These are phyloP conservation scores for Leccinum barrowsii DNA, from an alignment of 768 basidiomycete genomes.

Conservation along the genomic window DNA sequence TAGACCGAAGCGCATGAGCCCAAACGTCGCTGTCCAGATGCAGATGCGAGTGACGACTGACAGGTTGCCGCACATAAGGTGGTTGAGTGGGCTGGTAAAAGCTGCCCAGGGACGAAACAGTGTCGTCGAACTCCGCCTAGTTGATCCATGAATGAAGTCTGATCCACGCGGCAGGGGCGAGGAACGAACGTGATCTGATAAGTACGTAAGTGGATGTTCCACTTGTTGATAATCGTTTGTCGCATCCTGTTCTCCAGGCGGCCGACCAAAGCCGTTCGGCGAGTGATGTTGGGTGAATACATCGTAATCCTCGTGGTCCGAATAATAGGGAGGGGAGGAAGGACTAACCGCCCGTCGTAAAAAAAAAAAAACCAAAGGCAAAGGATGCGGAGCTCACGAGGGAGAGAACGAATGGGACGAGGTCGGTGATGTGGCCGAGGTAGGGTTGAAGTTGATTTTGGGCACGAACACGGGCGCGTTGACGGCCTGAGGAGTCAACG, in stretches of 20 bases:
- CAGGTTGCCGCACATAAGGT: constrained; percentile 66
- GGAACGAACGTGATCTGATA: constrained; percentile 20
- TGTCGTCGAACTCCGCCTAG: constrained; percentile 33
- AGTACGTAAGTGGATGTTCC: constrained; percentile 19
- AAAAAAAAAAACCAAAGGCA: background rate
- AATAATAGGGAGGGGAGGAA: constrained; percentile 28
- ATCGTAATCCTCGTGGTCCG: constrained; percentile 39
- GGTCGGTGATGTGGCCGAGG: constrained; percentile 6
- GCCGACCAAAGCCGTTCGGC: constrained; percentile 4
- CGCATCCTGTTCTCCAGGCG: constrained; percentile 15
- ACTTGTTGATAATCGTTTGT: constrained; percentile 21
- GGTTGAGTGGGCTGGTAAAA: constrained; percentile 43
- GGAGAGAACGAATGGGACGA: constrained; percentile 29
- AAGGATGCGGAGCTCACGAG: constrained; percentile 18
- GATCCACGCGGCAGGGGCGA: background rate
- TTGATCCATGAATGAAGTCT: constrained; percentile 1
- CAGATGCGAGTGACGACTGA: constrained; percentile 30
- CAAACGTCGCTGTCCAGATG: constrained; percentile 1
- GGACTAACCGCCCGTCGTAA: constrained; percentile 18
- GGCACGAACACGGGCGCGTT: constrained; percentile 87
- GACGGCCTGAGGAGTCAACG: constrained; percentile 61
- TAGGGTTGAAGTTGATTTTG: constrained; percentile 50
- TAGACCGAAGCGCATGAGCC: constrained; percentile 27
- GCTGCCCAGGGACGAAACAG: constrained; percentile 18
- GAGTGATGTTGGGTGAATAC: constrained; percentile 19